Evolutionary conservation across 331 rosid species (phyloP).

Genomic region (Saraca asoca): DNA sequence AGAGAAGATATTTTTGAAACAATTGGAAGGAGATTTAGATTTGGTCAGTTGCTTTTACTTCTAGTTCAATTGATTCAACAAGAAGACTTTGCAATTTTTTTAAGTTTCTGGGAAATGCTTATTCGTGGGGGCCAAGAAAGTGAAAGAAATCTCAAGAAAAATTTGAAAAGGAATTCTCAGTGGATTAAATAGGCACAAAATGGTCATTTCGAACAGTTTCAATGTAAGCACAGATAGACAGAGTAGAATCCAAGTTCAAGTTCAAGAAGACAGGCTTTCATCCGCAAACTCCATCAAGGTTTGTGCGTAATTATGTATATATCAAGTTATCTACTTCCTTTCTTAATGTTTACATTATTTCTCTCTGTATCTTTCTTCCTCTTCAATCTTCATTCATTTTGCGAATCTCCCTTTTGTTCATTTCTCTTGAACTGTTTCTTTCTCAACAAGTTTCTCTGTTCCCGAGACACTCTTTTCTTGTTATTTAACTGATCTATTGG

Average conservation of each 20-base stretch:
- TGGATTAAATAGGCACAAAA: constrained; percentile 12
- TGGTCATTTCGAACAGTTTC: constrained; percentile 27
- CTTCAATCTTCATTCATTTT: constrained; percentile 25
- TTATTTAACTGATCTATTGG: not conserved
- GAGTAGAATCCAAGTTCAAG: constrained; percentile 18
- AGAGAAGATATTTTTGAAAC: not conserved
- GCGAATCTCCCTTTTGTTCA: constrained; percentile 26
- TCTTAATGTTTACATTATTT: not conserved
- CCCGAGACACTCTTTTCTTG: constrained; percentile 27
- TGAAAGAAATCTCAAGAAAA: constrained; percentile 31
- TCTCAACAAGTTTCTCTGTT: constrained; percentile 33
- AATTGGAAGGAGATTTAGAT: constrained; percentile 23
- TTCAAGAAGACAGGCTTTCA: constrained; percentile 42
- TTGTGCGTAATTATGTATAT: not conserved
- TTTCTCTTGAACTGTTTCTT: constrained; percentile 25
- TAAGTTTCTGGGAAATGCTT: constrained; percentile 10
- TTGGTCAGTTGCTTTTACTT: constrained; percentile 28
- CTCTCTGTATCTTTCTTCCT: constrained; percentile 27
- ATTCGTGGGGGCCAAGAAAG: constrained; percentile 40
- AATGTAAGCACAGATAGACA: constrained; percentile 13
- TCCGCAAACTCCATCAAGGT: constrained; percentile 42
- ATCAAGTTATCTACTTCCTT: constrained; percentile 16
- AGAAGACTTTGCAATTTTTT: constrained; percentile 30
- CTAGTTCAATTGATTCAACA: constrained; percentile 14
- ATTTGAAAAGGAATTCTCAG: constrained; percentile 11